phyloP scores from a whole-genome alignment of 495 filamentous ascomycete genomes.

The Pyrenula massariospora region DNA sequence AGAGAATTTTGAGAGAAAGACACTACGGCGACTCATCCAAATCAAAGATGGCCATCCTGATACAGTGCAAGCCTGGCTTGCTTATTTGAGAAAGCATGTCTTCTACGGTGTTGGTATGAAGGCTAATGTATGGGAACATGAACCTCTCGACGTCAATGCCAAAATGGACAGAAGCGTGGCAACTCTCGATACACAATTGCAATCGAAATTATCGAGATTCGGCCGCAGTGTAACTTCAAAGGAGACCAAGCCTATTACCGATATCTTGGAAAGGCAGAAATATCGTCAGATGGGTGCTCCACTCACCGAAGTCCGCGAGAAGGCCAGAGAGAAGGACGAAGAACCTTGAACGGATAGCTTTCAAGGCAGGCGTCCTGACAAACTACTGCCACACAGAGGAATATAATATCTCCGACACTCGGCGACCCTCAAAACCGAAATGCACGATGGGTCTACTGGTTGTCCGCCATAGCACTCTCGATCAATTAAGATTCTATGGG shows the following conservation, averaged over 20 bases:
- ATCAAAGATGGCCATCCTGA: conserved; percentile 88
- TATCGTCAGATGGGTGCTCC: background rate
- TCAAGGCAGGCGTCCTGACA: too few species aligned
- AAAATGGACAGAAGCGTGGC: background rate
- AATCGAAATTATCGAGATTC: background rate
- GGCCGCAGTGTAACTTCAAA: background rate
- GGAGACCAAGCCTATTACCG: background rate
- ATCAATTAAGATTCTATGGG: too few species aligned
- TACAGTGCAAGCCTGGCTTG: conserved; percentile 80
- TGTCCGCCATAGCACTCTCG: too few species aligned
- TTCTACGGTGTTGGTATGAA: conserved; percentile 98
- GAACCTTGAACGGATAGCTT: background rate
- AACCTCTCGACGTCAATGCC: conserved; percentile 9
- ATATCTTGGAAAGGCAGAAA: background rate
- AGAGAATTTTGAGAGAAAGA: conserved; percentile 93
- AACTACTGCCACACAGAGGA: too few species aligned
- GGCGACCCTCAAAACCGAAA: too few species aligned
- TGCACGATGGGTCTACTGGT: too few species aligned
- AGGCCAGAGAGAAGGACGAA: background rate
- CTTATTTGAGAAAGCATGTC: conserved; percentile 77
- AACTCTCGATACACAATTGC: background rate
- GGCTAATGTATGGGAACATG: conserved; percentile 88
- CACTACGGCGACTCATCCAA: conserved; percentile 75
- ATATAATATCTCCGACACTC: too few species aligned
- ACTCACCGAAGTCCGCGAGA: background rate